phyloP scores from a whole-genome alignment of 495 filamentous ascomycete species.

The Penicillium nucicola region DNA sequence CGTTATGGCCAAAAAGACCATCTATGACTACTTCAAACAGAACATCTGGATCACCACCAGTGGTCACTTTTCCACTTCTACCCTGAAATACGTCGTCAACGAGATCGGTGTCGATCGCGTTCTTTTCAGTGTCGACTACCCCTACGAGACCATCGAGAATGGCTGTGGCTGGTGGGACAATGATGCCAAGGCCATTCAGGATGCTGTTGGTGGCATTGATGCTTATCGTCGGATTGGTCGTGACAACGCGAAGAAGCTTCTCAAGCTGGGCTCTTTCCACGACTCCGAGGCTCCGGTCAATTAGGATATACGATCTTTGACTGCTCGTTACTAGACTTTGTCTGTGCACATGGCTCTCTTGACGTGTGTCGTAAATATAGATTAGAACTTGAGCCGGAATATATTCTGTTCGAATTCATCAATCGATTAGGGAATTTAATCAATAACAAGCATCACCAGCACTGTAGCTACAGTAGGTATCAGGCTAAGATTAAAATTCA shows the following conservation, averaged over 20 bases:
- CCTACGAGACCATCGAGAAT: constrained; percentile 36
- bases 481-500: no score
- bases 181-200: constrained; percentile 8
- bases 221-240: constrained; percentile 27
- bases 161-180: constrained; percentile 41
- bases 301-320: constrained; percentile 7
- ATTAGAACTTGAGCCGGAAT: no score
- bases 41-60: constrained; percentile 57
- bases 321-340: neutral
- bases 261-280: constrained; percentile 26
- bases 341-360: no score
- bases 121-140: constrained; percentile 29
- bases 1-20: constrained; percentile 29
- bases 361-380: no score
- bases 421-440: no score
- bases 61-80: constrained; percentile 48
- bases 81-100: constrained; percentile 28
- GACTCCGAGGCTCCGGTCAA: constrained; percentile 13
- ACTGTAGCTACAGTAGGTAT: no score
- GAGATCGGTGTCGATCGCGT: constrained; percentile 22
- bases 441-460: no score
- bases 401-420: no score
- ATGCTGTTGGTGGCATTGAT: constrained; percentile 25
- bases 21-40: constrained; percentile 45
- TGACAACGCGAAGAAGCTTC: constrained; percentile 42